Evolutionary conservation across 1,139 yeast species (phyloP).

Genomic region (Suhomyces coccinellae): DNA sequence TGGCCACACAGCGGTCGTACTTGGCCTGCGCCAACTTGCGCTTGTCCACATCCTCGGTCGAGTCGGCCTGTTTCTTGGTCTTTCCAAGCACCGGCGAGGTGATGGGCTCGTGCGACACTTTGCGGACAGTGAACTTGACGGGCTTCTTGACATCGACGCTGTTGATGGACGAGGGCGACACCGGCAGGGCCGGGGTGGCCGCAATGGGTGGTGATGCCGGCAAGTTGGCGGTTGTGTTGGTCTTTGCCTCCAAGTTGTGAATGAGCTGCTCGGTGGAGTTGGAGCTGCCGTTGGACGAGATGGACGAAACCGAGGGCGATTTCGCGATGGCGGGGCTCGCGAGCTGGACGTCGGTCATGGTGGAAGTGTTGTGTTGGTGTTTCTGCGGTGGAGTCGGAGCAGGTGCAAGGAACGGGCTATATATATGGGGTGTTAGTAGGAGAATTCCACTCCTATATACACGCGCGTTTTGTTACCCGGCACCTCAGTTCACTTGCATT

Average conservation of each 20-base stretch:
- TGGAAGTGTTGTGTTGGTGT: neutral
- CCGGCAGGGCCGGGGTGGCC: conserved; percentile 2
- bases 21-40: conserved; percentile 33
- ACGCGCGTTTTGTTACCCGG: conserved; percentile 10
- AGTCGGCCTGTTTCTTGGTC: neutral
- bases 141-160: conserved; percentile 26
- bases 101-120: conserved; percentile 40
- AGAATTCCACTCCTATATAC: conserved; percentile 1
- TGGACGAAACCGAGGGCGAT: conserved; percentile 24
- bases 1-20: conserved; percentile 36
- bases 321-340: conserved; percentile 4
- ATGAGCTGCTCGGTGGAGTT: conserved; percentile 36
- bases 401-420: neutral
- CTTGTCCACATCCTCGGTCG: conserved; percentile 12
- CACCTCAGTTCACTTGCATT: conserved; percentile 6
- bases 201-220: conserved; percentile 6
- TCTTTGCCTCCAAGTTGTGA: conserved; percentile 20
- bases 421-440: neutral
- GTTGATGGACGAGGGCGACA: conserved; percentile 10
- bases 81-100: conserved; percentile 8
- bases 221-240: neutral
- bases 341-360: conserved; percentile 1
- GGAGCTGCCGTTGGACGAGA: conserved; percentile 30
- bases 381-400: neutral
- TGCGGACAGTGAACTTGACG: conserved; percentile 44